Evolutionary conservation across 805 yeast species (phyloP), one percentile per base, ranked within the genome.

Genomic region (Kregervanrija pseudodelftensis): DNA sequence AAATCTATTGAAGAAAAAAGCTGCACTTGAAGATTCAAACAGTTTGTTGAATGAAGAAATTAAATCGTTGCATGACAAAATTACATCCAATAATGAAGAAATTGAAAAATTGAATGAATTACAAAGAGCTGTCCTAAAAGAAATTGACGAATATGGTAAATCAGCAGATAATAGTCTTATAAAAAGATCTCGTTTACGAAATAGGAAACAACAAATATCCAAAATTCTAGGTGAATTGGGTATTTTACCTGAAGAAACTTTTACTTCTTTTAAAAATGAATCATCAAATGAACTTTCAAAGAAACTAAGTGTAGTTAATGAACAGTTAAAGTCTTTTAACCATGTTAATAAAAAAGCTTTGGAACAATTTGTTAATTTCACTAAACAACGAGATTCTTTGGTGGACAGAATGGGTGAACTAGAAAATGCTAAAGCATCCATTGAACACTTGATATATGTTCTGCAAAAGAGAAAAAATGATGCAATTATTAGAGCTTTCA

Each of bases 301-400:
- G 12, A 67, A 72, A 43, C 68, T 88, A 48, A 79, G 76, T 42
- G 63, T 63, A 28, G 74, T 78, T 7, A 77, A 80, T 36, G 76
- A 74, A 33, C 76, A 74, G 30, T 66, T 91, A 35, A 74, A 77
- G 37, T 72, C 76, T 52, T 82, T 77, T 59, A 75, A 77, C 17
- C 95, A 88, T 60, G 85, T 93, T 41, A 91, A 91, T 65, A 85
- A 84, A 59, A 86, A 88, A 57, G 96, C 98, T 0, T 68, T 85
- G 52, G 97, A 90, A 54, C 96, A 90, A 58, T 86, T 74, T 57
- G 66, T 72, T 41, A 79, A 77, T 36, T 89, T 88, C 59, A 76
- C 84, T 14, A 78, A 74, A 46, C 93, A 90, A 61, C 72, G 84
- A 43, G 82, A 77, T 40, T 83, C 80, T 4, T 67, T 91, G 47